Base-by-base conservation (phyloP, 2,329 filamentous ascomycete species). In the Arthrobotrys conoides region DNA sequence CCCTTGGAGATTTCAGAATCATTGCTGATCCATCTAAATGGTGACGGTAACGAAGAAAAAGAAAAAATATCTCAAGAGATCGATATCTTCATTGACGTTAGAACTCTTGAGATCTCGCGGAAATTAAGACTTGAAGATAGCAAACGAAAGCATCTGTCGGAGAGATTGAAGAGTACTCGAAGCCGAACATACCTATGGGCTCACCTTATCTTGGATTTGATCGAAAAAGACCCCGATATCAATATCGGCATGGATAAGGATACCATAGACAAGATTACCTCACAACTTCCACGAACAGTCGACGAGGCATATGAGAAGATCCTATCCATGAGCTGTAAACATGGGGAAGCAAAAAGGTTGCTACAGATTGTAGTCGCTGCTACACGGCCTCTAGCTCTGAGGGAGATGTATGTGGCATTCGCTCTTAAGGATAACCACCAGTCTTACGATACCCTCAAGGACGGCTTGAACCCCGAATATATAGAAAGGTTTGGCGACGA, bases 161-260 rank as follows among this genome's bases (percentile, higher is more conserved):
- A 6, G 70, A 70, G 27, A 33, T 76, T 0, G 80, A 85, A 38
- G 20, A 1, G n/a, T 22, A 14, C 27, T 61, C 16, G 3, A 24
- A 61, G 46, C 46, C 83, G 84, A 10, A 86, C 84, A 0, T 85
- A 85, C 64, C 83, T 86, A 16, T 86, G 83, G 84, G 80, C 85
- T 3, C 81, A 84, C 46, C 82, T 85, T 66, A 81, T 85, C 0
- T 83, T 85, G 12, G 80, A 85, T 14, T 81, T 83, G 63, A 71
- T 85, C 20, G 36, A 49, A 14, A 36, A 68, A 5, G 27, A 24
- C 51, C 51, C 51, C 12, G 82, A 82, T 41, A 82, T 79, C n/a
- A 48, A 82, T 71, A 20, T 8, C 24, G 0, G 80, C 72, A 36
- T 82, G 78, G 3, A 46, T 83, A 18, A 49, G 81, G 9, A 41